phyloP scores from a whole-genome alignment of 208 protist species.

The Balamuthia mandrillaris region DNA sequence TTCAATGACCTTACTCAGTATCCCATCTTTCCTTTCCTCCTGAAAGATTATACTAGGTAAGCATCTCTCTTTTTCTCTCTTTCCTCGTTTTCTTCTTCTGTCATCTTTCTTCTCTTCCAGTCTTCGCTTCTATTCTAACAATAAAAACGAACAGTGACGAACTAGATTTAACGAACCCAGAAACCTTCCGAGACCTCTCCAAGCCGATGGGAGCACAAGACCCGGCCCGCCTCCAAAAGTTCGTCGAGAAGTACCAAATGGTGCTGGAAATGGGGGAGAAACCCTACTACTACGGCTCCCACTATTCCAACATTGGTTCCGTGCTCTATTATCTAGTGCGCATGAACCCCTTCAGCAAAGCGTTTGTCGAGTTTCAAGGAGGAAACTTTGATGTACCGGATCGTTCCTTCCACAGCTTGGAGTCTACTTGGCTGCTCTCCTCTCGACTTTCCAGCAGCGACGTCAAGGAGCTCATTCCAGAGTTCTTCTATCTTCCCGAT shows the following conservation, averaged over 20 bases:
- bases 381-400: conserved; percentile 66
- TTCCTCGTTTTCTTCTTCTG: no score
- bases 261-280: conserved; percentile 41
- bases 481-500: conserved; percentile 74
- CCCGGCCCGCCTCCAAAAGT: conserved; percentile 43
- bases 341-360: conserved; percentile 66
- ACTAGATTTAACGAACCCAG: conserved; percentile 67
- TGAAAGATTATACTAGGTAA: conserved; percentile 88
- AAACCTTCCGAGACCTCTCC: conserved; percentile 82
- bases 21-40: conserved; percentile 97
- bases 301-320: conserved; percentile 61
- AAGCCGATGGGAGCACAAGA: conserved; percentile 91
- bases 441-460: conserved; percentile 52
- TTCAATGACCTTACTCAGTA: conserved; percentile 98
- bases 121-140: no score
- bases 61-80: no score
- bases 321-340: conserved; percentile 68
- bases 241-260: conserved; percentile 50
- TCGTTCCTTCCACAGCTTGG: conserved; percentile 53
- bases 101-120: conserved; percentile 76
- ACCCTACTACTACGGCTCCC: conserved; percentile 70
- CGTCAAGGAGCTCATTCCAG: conserved; percentile 71
- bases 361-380: conserved; percentile 67
- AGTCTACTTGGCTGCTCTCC: conserved; percentile 47
- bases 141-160: conserved; percentile 36